Base-by-base conservation (phyloP, 1,284 basidiomycete species). In the Moniliella sp. region DNA sequence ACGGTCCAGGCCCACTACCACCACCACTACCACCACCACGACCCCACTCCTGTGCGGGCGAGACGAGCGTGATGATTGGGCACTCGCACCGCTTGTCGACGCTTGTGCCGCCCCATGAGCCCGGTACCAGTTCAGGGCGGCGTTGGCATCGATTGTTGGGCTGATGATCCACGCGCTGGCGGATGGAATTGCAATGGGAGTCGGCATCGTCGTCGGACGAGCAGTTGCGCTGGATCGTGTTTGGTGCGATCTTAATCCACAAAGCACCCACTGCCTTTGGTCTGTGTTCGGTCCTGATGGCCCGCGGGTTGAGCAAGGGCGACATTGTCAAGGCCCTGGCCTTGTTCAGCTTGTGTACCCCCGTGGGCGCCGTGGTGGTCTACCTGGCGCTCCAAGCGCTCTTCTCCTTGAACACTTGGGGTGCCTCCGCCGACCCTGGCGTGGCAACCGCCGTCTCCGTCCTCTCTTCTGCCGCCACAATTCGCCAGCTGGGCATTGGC, bases 401-500 rank as follows among this genome's bases (percentile, higher is more conserved):
- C 13, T 11, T 11, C 17, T n/a, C 4, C 18, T 30, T 18, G 16
- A n/a, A 10, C 14, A 15, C 10, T 10, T 17, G 8, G 28, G 10
- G 13, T 7, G 11, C 13, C 11, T 5, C 5, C 11, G 11, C 15
- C 11, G 26, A 10, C 15, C 11, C 5, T 27, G 11, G 5, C 8
- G 28, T 14, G 11, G n/a, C n/a, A n/a, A n/a, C n/a, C n/a, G n/a
- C n/a, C n/a, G n/a, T n/a, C n/a, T n/a, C n/a, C n/a, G n/a, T n/a
- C n/a, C n/a, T n/a, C n/a, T n/a, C n/a, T n/a, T n/a, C n/a, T n/a
- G n/a, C n/a, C n/a, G n/a, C n/a, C n/a, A n/a, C n/a, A n/a, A n/a
- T n/a, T n/a, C n/a, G n/a, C n/a, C n/a, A n/a, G n/a, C n/a, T 33
- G 18, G 42, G 48, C 15, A 75, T 77, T 0, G 81, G 79, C 4